These are phyloP conservation scores for Cryphonectria japonica DNA, from an alignment of 2,329 filamentous ascomycete genomes.

Conservation along the genomic window DNA sequence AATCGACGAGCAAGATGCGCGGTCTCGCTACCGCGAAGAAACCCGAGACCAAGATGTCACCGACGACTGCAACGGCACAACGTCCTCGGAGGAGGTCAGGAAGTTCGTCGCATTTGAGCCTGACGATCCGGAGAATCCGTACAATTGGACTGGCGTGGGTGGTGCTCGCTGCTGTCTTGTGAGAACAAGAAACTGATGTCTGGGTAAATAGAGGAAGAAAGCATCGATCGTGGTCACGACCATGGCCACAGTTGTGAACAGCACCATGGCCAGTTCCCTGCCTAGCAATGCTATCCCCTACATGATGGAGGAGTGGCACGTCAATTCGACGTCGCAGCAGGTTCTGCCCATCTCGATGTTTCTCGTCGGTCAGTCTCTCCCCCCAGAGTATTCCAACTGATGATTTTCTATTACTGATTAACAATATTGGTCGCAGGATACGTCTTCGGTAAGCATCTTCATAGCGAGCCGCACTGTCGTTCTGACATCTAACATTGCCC, in stretches of 20 bases:
- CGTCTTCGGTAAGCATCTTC: conserved; percentile 50
- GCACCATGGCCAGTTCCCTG: conserved; percentile 67
- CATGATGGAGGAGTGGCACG: conserved; percentile 60
- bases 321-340: conserved; percentile 50
- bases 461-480: not conserved
- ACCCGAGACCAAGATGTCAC: conserved; percentile 41
- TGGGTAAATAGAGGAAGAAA: conserved; percentile 56
- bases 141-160: conserved; percentile 52
- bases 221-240: conserved; percentile 55
- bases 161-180: not conserved
- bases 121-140: conserved; percentile 55
- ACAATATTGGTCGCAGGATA: conserved; percentile 46
- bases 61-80: conserved; percentile 35
- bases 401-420: not conserved
- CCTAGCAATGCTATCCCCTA: conserved; percentile 65
- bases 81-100: conserved; percentile 36
- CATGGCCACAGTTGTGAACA: conserved; percentile 67
- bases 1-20: conserved; percentile 48
- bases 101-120: conserved; percentile 50
- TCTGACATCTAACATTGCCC: not conserved
- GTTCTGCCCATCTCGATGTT: conserved; percentile 66
- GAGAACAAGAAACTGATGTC: conserved; percentile 22
- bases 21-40: conserved; percentile 47
- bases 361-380: conserved; percentile 49
- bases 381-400: not conserved